Conservation (phyloP, 2,329 filamentous ascomycete genomes). For the Tolypocladium ovalisporum region DNA sequence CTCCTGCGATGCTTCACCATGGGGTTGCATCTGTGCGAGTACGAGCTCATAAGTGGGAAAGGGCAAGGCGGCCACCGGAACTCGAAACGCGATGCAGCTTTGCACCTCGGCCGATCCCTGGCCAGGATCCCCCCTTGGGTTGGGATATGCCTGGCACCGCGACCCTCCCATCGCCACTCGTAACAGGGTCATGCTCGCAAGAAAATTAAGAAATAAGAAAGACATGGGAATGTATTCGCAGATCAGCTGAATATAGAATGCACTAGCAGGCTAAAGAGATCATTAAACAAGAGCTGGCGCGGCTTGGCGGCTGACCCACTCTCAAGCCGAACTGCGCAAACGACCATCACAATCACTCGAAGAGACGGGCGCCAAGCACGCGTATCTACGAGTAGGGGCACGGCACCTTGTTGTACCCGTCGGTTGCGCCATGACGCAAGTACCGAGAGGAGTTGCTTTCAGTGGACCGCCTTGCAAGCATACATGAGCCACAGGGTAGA, state of each 20-base stretch:
- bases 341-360: no score
- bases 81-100: background rate
- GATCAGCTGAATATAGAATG: background rate
- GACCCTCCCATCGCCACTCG: background rate
- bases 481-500: no score
- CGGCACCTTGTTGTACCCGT: no score
- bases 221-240: background rate
- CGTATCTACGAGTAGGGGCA: no score
- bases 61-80: background rate
- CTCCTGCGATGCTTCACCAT: no score
- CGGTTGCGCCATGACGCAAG: no score
- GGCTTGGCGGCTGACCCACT: background rate
- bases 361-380: no score
- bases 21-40: background rate
- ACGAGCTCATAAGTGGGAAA: background rate
- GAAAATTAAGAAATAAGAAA: background rate
- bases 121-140: background rate
- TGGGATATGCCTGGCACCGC: background rate
- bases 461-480: no score
- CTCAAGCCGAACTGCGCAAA: no score
- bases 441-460: no score
- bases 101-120: background rate
- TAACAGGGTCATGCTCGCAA: background rate
- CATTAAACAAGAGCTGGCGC: background rate
- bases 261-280: background rate